Evolutionary conservation across 1,139 yeast genomes (phyloP), one percentile per base, ranked within the genome.

Genomic region (Sugiyamaella japonica): DNA sequence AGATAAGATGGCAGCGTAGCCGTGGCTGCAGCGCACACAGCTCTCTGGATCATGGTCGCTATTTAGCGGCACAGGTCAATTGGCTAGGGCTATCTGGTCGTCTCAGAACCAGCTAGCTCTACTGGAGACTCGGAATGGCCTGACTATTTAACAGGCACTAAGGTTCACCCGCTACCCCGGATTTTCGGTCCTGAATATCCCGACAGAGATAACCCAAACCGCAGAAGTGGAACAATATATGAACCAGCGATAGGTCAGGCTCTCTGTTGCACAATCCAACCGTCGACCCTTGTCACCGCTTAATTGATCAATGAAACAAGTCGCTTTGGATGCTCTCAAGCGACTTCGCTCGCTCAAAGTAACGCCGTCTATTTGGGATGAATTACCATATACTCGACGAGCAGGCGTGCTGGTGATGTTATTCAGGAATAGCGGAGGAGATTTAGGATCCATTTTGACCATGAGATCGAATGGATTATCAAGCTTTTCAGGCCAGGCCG

Each of bases 401-500:
- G 84, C 95, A 1, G 83, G 91, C 0, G 96, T 89, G 36, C 77
- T 89, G 64, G 77, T 89, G 0, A 75, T 89, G 37, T 86, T 89
- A 61, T 72, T 85, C 38, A 95, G 95, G 1, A 62, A 65, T 56
- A 76, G 75, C 29, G 72, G 76, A 54, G 95, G 95, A 2, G 95
- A 89, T 63, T 70, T 89, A 28, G 70, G 93, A 51, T 93, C 89
- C 41, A 76, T 90, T 5, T 71, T 90, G 55, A 89, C 97, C 1
- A 85, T 85, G 64, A 72, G 97, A 59, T 84, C 95, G 10, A 76
- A 87, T 49, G 76, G 78, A 51, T 73, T 90, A 63, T 76, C 84
- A 46, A 81, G 80, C 53, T 90, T 89, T 70, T 86, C 95, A 0
- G 96, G 97, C 6, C 96, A 90, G 67, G 86, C 89, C 12, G 86